Conservation (phyloP, 176 grass and related monocot species). For the Pontederia crassipes region DNA sequence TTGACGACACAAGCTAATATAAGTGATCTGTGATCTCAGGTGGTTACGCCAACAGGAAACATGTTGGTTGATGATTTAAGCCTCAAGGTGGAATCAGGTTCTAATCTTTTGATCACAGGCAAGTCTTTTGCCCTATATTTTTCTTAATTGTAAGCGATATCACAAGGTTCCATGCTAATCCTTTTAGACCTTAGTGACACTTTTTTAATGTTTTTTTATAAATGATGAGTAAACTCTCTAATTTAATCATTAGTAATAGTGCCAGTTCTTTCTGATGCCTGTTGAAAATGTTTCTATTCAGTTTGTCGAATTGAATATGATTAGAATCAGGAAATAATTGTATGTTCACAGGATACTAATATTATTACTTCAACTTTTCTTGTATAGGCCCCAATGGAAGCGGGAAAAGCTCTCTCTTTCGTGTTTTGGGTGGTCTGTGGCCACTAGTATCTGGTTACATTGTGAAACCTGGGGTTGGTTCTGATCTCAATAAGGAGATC, state of each 20-base stretch:
- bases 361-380: neutral
- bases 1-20: slow-evolving; percentile 12
- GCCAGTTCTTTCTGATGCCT: too few relatives aligned
- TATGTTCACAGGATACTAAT: neutral
- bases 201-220: too few relatives aligned
- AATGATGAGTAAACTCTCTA: too few relatives aligned
- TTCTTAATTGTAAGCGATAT: neutral
- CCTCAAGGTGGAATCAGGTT: slow-evolving; percentile 84
- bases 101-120: slow-evolving; percentile 98
- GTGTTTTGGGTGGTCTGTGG: slow-evolving; percentile 88
- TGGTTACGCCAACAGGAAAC: slow-evolving; percentile 90
- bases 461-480: slow-evolving; percentile 95
- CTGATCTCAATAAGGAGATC: slow-evolving; percentile 98
- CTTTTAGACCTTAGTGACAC: too few relatives aligned
- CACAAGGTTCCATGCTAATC: too few relatives aligned
- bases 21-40: slow-evolving; percentile 47
- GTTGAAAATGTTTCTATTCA: too few relatives aligned
- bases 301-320: too few relatives aligned
- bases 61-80: slow-evolving; percentile 82
- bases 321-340: too few relatives aligned
- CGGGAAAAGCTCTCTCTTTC: slow-evolving; percentile 90
- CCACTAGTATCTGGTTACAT: slow-evolving; percentile 85
- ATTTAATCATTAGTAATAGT: too few relatives aligned
- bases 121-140: slow-evolving; percentile 17
- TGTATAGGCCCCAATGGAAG: slow-evolving; percentile 84